These are phyloP conservation scores for Xerocomus minutiporus DNA, from an alignment of 1,284 basidiomycete genomes.

Conservation along the genomic window DNA sequence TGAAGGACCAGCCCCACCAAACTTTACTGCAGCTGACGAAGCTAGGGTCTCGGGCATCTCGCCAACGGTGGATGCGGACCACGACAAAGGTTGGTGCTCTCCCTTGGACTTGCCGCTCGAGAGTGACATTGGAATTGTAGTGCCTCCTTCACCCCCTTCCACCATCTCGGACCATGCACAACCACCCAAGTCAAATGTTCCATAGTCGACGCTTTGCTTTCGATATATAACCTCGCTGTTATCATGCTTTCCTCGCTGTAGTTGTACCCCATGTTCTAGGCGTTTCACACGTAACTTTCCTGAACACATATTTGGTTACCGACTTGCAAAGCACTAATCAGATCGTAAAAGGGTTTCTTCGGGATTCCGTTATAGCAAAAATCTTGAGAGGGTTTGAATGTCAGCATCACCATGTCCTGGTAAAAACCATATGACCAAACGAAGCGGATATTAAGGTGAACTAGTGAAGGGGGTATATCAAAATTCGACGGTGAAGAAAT, in stretches of 20 bases:
- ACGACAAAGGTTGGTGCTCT: slow-evolving; percentile 1
- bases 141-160: slow-evolving; percentile 1
- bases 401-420: slow-evolving; percentile 29
- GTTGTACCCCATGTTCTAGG: neutral
- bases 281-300: slow-evolving; percentile 9
- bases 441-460: slow-evolving; percentile 36
- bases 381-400: slow-evolving; percentile 12
- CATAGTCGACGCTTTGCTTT: neutral
- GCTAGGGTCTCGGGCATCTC: neutral
- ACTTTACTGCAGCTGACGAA: neutral
- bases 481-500: slow-evolving; percentile 25
- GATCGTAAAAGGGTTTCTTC: slow-evolving; percentile 23
- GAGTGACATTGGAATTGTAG: slow-evolving; percentile 1
- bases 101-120: neutral
- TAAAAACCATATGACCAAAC: slow-evolving; percentile 33
- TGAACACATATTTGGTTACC: slow-evolving; percentile 18
- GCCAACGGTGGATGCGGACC: neutral
- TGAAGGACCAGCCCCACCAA: neutral
- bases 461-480: slow-evolving; percentile 34
- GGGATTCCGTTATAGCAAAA: slow-evolving; percentile 27
- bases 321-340: slow-evolving; percentile 30
- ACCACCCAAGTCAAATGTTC: neutral
- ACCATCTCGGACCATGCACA: neutral
- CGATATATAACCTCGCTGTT: neutral
- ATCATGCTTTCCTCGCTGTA: slow-evolving; percentile 1